Percentiles rank a stretch among this genome's conserved stretches.
These are phyloP conservation scores for Xylaria intraflava DNA, from an alignment of 495 filamentous ascomycete genomes.

Conservation along the genomic window DNA sequence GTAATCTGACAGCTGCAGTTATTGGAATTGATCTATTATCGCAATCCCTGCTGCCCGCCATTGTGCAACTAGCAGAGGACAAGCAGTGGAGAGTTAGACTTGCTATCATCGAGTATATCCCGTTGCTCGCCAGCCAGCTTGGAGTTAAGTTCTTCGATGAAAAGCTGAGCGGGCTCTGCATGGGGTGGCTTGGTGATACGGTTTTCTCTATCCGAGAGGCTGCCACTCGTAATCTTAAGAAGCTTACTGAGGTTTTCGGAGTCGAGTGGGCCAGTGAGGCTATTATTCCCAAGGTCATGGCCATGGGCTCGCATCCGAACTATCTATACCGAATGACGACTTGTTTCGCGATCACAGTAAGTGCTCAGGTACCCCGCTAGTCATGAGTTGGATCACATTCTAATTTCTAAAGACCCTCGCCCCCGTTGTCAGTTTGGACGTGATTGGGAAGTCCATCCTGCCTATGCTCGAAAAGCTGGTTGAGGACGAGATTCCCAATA, in stretches of 20 bases:
- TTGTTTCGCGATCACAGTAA: conserved; percentile 93
- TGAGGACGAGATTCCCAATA: conserved; percentile 92
- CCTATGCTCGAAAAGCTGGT: conserved; percentile 94
- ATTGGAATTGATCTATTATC: conserved; percentile 97
- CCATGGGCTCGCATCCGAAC: conserved; percentile 95
- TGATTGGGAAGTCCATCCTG: conserved; percentile 87
- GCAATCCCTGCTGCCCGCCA: conserved; percentile 94
- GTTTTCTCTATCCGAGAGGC: conserved; percentile 98
- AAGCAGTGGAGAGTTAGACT: conserved; percentile 99
- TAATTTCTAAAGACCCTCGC: conserved; percentile 71
- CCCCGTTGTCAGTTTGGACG: conserved; percentile 80
- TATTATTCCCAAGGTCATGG: conserved; percentile 97
- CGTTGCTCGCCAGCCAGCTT: conserved; percentile 87
- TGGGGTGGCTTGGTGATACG: conserved; percentile 98
- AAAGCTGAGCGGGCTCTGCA: conserved; percentile 89
- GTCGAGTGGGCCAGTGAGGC: conserved; percentile 96
- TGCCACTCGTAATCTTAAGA: conserved; percentile 93
- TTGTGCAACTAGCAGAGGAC: conserved; percentile 94
- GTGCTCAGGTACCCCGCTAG: conserved; percentile 22
- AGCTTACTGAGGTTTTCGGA: conserved; percentile 96
- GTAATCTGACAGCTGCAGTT: conserved; percentile 46
- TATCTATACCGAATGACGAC: conserved; percentile 99
- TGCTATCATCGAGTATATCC: conserved; percentile 98
- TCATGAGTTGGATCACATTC: conserved; percentile 7
- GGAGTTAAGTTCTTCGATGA: conserved; percentile 98